Evolutionary conservation across 2,329 filamentous ascomycete genomes (phyloP).

Genomic region (Aspergillus cejpii): DNA sequence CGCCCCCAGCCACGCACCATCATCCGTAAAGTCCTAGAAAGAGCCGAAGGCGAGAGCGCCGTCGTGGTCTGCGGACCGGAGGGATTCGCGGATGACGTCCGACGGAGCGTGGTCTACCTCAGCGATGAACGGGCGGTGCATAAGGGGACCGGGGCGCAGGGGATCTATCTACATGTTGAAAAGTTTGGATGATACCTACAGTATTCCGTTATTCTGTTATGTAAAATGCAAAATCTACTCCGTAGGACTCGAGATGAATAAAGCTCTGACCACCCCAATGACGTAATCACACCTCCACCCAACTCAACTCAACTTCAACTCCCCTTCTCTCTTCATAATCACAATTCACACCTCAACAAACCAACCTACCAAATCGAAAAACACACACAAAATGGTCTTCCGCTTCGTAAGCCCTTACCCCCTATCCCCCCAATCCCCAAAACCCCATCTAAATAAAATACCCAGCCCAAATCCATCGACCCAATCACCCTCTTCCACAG

Average conservation of each 20-base stretch:
- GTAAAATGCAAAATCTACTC: background rate
- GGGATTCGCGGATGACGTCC: constrained; percentile 50
- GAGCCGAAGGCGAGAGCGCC: constrained; percentile 55
- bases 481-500: constrained; percentile 96
- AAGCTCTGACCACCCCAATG: background rate
- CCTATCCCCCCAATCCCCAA: background rate
- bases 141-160: constrained; percentile 61
- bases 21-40: constrained; percentile 51
- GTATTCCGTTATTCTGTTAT: no score
- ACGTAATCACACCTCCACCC: background rate
- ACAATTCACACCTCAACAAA: background rate
- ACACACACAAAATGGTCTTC: constrained; percentile 19
- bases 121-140: constrained; percentile 61
- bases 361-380: background rate
- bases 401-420: constrained; percentile 15
- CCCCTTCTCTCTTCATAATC: no score
- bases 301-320: background rate
- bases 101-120: constrained; percentile 49
- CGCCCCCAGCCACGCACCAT: constrained; percentile 49
- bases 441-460: constrained; percentile 1
- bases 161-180: constrained; percentile 56
- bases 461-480: constrained; percentile 71
- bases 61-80: constrained; percentile 57
- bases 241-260: no score
- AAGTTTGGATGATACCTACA: constrained; percentile 45